Evolutionary conservation across 805 yeast genomes (phyloP).

Genomic region (Lachancea cidri): DNA sequence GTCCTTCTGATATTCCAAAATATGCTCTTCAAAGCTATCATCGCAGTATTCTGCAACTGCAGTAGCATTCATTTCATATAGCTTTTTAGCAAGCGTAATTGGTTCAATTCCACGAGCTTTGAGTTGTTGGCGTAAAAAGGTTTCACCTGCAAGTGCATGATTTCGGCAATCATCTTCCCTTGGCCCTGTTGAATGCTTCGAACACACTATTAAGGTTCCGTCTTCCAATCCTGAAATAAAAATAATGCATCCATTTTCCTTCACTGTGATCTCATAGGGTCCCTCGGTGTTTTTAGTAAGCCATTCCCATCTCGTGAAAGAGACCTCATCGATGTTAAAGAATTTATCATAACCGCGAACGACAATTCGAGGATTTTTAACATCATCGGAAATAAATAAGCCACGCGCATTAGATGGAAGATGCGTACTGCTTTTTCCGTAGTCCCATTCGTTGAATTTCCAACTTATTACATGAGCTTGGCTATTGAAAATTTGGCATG

Average conservation of each 20-base stretch:
- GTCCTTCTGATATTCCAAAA: slow-evolving; percentile 62
- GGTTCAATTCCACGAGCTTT: slow-evolving; percentile 34
- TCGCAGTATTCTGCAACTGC: slow-evolving; percentile 94
- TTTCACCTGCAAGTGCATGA: slow-evolving; percentile 73
- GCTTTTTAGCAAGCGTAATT: slow-evolving; percentile 48
- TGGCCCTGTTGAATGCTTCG: slow-evolving; percentile 84
- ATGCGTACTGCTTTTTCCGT: slow-evolving; percentile 45
- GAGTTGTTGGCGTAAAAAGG: slow-evolving; percentile 52
- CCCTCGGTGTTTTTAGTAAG: slow-evolving; percentile 52
- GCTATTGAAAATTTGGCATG: slow-evolving; percentile 26
- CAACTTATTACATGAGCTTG: slow-evolving; percentile 42
- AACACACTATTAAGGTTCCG: slow-evolving; percentile 79
- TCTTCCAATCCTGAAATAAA: slow-evolving; percentile 71
- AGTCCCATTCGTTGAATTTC: slow-evolving; percentile 92
- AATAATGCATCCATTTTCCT: slow-evolving; percentile 92
- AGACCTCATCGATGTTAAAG: slow-evolving; percentile 71
- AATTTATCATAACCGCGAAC: slow-evolving; percentile 93
- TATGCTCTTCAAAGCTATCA: slow-evolving; percentile 90
- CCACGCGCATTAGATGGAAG: slow-evolving; percentile 84
- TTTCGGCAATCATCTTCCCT: slow-evolving; percentile 48
- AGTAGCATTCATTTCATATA: slow-evolving; percentile 54
- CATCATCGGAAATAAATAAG: slow-evolving; percentile 49
- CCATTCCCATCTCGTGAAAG: slow-evolving; percentile 44
- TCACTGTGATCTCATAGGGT: slow-evolving; percentile 75
- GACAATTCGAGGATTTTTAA: slow-evolving; percentile 41